These are phyloP conservation scores for Irpex rosettiformis DNA, from an alignment of 1,284 basidiomycete species.

Conservation along the genomic window DNA sequence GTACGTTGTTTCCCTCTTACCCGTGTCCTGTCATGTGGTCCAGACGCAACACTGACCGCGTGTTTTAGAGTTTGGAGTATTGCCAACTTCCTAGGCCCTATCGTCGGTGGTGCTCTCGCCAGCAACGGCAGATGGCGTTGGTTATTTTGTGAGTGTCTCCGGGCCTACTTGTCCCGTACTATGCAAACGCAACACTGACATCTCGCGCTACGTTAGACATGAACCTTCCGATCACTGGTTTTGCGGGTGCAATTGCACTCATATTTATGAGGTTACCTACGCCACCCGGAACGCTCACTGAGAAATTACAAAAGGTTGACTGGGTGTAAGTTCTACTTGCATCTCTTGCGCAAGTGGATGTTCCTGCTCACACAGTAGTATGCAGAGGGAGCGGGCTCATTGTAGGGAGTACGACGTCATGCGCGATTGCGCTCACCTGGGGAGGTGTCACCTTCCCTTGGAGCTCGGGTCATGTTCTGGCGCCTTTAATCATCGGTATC, in stretches of 20 bases:
- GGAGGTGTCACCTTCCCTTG: conserved; percentile 38
- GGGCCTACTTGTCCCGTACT: too few species aligned
- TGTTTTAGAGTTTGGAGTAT: not conserved
- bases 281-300: conserved; percentile 22
- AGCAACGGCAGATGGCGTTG: conserved; percentile 9
- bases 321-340: conserved; percentile 22
- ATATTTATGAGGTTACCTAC: conserved; percentile 29
- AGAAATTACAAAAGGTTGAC: conserved; percentile 24
- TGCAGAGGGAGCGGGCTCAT: conserved; percentile 37
- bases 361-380: not conserved
- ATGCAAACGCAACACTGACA: too few species aligned
- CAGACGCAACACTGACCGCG: conserved; percentile 3
- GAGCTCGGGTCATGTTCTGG: conserved; percentile 37
- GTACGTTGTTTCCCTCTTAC: not conserved
- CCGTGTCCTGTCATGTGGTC: conserved; percentile 9
- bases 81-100: not conserved
- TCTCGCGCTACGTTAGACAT: conserved; percentile 1
- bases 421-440: conserved; percentile 37
- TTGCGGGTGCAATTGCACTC: conserved; percentile 14
- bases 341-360: not conserved
- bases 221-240: conserved; percentile 3
- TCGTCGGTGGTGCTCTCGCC: conserved; percentile 8
- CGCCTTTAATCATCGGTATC: conserved; percentile 39
- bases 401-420: conserved; percentile 29
- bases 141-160: conserved; percentile 12